Evolutionary conservation across 371 early-diverging fungal species (phyloP).

Genomic region (Rhizoclosmatium hyalinum): DNA sequence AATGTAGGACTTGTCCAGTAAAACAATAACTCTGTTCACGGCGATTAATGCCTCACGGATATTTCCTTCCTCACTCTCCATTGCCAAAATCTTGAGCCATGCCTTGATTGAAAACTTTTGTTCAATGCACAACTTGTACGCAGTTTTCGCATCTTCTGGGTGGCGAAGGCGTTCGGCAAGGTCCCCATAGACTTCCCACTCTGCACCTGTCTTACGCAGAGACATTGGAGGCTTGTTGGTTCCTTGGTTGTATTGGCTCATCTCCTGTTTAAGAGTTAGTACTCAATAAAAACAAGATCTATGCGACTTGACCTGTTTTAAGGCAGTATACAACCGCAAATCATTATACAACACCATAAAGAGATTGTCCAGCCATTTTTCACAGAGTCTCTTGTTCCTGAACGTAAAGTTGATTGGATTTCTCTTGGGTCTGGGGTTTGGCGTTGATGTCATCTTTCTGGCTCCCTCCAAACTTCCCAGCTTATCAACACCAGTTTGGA

Average conservation of each 20-base stretch:
- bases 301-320: slow-evolving; percentile 49
- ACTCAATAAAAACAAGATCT: slow-evolving; percentile 2
- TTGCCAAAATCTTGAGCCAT: slow-evolving; percentile 81
- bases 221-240: slow-evolving; percentile 38
- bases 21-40: slow-evolving; percentile 77
- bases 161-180: slow-evolving; percentile 86
- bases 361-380: slow-evolving; percentile 97
- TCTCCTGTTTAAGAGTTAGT: slow-evolving; percentile 44
- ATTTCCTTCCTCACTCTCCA: slow-evolving; percentile 78
- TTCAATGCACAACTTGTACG: slow-evolving; percentile 84
- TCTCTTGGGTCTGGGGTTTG: slow-evolving; percentile 47
- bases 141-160: slow-evolving; percentile 86
- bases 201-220: slow-evolving; percentile 89
- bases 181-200: slow-evolving; percentile 97
- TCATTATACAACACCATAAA: slow-evolving; percentile 97
- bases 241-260: slow-evolving; percentile 52
- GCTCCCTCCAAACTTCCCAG: slow-evolving; percentile 33
- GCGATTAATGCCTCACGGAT: slow-evolving; percentile 80
- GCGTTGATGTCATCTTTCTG: slow-evolving; percentile 25
- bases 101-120: slow-evolving; percentile 90
- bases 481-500: slow-evolving; percentile 20
- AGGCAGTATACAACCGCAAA: slow-evolving; percentile 85
- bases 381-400: slow-evolving; percentile 94
- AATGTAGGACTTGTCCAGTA: slow-evolving; percentile 74
- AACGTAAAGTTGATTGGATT: slow-evolving; percentile 58